A percentile compares a stretch with the other conserved stretches of the same genome.
Conservation (phyloP, 208 protist species). For the Trypanosoma theileri region DNA sequence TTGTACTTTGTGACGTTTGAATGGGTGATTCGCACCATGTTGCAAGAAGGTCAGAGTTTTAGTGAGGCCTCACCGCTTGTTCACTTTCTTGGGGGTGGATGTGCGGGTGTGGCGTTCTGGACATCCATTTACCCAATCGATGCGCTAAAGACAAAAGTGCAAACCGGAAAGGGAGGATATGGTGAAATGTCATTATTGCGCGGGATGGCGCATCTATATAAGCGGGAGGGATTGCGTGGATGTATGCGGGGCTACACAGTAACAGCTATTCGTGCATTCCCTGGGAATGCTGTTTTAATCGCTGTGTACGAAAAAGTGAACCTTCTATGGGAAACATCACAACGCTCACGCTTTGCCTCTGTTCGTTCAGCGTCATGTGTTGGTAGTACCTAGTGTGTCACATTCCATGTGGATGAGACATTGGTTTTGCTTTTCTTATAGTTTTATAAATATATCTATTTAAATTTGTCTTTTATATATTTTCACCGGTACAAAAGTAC, state of each 20-base stretch:
- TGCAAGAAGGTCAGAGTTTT: conserved; percentile 61
- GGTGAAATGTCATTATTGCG: conserved; percentile 72
- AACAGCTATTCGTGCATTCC: conserved; percentile 88
- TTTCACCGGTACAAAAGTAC: no score
- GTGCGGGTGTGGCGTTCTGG: conserved; percentile 90
- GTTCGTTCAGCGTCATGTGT: conserved; percentile 14
- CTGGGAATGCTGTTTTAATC: conserved; percentile 89
- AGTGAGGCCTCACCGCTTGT: conserved; percentile 72
- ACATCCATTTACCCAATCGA: conserved; percentile 89
- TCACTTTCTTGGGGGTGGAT: conserved; percentile 84
- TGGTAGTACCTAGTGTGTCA: conserved; percentile 13
- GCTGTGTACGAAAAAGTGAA: conserved; percentile 89
- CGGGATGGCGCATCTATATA: conserved; percentile 75
- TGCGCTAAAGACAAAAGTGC: conserved; percentile 89
- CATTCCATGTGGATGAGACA: neutral
- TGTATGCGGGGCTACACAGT: conserved; percentile 86
- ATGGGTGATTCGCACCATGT: conserved; percentile 67
- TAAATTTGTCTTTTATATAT: no score
- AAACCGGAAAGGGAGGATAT: conserved; percentile 84
- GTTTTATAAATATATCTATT: neutral
- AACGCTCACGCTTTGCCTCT: conserved; percentile 9
- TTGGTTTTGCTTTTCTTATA: neutral
- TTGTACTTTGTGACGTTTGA: conserved; percentile 89
- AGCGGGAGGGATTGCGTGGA: conserved; percentile 79
- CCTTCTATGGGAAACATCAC: conserved; percentile 45